Conservation (phyloP, 805 yeast genomes). For the Wickerhamiella sergipiensis region DNA sequence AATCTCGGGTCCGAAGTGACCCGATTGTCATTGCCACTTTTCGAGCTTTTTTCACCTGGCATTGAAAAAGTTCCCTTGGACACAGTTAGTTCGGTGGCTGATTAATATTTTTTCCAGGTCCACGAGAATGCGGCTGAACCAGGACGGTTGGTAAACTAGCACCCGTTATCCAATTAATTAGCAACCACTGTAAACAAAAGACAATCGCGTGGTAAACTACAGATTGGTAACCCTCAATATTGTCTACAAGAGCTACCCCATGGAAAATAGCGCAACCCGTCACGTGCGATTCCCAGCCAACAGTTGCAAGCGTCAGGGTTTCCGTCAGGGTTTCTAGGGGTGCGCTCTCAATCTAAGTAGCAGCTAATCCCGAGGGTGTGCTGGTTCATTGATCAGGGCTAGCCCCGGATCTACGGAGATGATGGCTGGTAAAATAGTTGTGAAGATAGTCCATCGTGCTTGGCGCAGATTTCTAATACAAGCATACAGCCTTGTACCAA, state of each 20-base stretch:
- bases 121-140: background rate
- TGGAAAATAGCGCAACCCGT: background rate
- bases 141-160: background rate
- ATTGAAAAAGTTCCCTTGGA: background rate
- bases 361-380: too few species aligned
- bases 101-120: background rate
- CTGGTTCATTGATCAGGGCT: too few species aligned
- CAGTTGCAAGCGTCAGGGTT: background rate
- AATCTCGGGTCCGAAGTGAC: conserved; percentile 55
- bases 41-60: background rate
- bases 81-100: background rate
- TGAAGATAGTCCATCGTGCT: too few species aligned
- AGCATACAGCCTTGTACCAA: background rate
- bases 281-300: background rate
- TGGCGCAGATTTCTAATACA: background rate
- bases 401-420: too few species aligned
- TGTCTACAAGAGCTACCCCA: too few species aligned
- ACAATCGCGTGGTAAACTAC: too few species aligned
- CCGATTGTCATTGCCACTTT: background rate
- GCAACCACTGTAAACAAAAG: background rate
- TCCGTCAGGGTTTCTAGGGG: too few species aligned
- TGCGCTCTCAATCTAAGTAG: background rate
- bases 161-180: background rate
- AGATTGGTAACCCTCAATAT: too few species aligned
- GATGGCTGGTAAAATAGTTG: too few species aligned